Conservation (phyloP, 2,329 filamentous ascomycete species). For the Talaromyces islandicus region DNA sequence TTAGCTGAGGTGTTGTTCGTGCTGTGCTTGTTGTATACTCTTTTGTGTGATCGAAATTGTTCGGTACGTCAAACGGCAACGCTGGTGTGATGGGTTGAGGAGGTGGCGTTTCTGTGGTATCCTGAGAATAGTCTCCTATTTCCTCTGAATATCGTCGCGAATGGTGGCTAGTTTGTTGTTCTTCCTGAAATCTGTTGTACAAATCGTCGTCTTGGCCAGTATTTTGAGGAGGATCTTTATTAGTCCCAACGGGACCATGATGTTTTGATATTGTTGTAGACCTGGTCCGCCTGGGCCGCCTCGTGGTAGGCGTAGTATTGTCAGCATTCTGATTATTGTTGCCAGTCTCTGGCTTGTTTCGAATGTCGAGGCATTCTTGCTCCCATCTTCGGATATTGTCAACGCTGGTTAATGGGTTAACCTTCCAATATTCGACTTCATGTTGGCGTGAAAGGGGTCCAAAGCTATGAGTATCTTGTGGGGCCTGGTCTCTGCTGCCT, state of each 20-base stretch:
- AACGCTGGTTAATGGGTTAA: slow-evolving; percentile 28
- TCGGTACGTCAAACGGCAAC: not conserved
- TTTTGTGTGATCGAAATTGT: not conserved
- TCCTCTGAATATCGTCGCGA: not conserved
- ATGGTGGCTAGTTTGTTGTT: not conserved
- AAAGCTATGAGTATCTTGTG: slow-evolving; percentile 12
- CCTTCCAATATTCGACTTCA: slow-evolving; percentile 33
- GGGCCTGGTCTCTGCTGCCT: slow-evolving; percentile 8
- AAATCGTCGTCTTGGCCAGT: not conserved
- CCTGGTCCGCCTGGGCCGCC: not conserved
- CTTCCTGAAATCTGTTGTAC: not conserved
- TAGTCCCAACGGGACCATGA: not conserved
- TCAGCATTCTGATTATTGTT: not conserved
- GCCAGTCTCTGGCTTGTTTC: not conserved
- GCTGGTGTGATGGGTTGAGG: not conserved
- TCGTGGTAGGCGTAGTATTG: not conserved
- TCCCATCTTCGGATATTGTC: slow-evolving; percentile 33
- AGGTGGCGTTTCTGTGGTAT: not conserved
- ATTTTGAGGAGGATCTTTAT: not conserved
- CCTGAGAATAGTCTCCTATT: not conserved
- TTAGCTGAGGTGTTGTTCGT: slow-evolving; percentile 9
- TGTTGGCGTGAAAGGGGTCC: slow-evolving; percentile 22
- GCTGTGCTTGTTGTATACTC: not conserved
- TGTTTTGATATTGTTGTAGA: not conserved
- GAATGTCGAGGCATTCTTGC: slow-evolving; percentile 17